These are phyloP conservation scores for Fusarium keratoplasticum DNA, from an alignment of 2,329 filamentous ascomycete species.

Conservation along the genomic window DNA sequence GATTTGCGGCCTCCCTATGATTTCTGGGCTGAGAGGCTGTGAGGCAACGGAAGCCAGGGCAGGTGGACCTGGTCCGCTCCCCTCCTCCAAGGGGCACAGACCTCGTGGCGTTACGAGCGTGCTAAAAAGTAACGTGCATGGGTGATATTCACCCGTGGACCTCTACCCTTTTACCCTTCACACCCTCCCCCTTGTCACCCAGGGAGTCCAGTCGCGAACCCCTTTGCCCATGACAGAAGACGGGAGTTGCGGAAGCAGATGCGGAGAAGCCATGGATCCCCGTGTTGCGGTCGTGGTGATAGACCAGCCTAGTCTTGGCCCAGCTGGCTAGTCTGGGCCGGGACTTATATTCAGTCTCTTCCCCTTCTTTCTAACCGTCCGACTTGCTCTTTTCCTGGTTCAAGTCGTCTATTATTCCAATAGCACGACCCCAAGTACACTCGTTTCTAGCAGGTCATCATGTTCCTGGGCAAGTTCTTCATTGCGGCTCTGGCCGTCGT, in stretches of 20 bases:
- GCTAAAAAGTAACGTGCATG: slow-evolving; percentile 41
- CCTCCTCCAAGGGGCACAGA: slow-evolving; percentile 30
- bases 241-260: slow-evolving; percentile 36
- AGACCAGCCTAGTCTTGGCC: slow-evolving; percentile 22
- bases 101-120: slow-evolving; percentile 41
- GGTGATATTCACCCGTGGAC: slow-evolving; percentile 23
- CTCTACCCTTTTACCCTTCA: slow-evolving; percentile 23
- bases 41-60: neutral
- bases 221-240: slow-evolving; percentile 39
- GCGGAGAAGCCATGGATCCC: slow-evolving; percentile 27
- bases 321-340: neutral
- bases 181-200: slow-evolving; percentile 39
- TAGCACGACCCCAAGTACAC: slow-evolving; percentile 33
- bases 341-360: slow-evolving; percentile 31
- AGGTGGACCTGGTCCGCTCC: neutral
- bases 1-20: slow-evolving; percentile 15
- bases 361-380: slow-evolving; percentile 15
- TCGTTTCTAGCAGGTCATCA: slow-evolving; percentile 32
- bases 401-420: slow-evolving; percentile 35
- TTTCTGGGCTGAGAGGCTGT: slow-evolving; percentile 4
- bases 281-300: slow-evolving; percentile 8
- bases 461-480: slow-evolving; percentile 35
- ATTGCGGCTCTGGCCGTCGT: slow-evolving; percentile 43
- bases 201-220: slow-evolving; percentile 33
- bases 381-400: slow-evolving; percentile 21